A percentile compares a stretch with the other conserved stretches of the same genome.
Evolutionary conservation across 768 basidiomycete genomes (phyloP).

Genomic region (Amanita polypyramis): DNA sequence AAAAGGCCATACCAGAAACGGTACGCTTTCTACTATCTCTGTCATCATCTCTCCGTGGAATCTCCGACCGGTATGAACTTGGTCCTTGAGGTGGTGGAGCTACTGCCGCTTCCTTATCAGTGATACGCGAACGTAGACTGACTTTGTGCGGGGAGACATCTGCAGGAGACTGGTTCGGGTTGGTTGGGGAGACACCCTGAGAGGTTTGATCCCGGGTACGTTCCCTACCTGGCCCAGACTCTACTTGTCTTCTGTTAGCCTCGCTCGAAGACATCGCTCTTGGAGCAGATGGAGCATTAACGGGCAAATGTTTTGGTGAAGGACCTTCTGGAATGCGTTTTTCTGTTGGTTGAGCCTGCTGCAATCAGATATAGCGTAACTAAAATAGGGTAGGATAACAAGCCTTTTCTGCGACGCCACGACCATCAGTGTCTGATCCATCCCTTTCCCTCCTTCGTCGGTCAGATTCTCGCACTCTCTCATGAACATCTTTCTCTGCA

Average conservation of each 20-base stretch:
- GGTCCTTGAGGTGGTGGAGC: constrained; percentile 27
- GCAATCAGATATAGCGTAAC: background rate
- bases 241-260: constrained; percentile 8
- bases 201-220: constrained; percentile 15
- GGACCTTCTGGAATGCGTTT: constrained; percentile 13
- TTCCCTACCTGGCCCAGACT: constrained; percentile 11
- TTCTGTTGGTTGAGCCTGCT: constrained; percentile 7
- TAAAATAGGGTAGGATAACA: constrained; percentile 10
- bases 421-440: constrained; percentile 35
- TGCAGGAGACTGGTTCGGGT: constrained; percentile 15
- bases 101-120: constrained; percentile 42
- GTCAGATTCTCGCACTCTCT: constrained; percentile 55
- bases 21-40: constrained; percentile 63
- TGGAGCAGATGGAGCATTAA: constrained; percentile 12
- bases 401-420: constrained; percentile 52
- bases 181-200: constrained; percentile 9
- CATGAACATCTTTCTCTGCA: constrained; percentile 59
- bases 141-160: constrained; percentile 7
- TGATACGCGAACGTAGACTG: constrained; percentile 38
- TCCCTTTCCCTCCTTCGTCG: constrained; percentile 64
- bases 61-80: constrained; percentile 34
- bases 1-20: constrained; percentile 42
- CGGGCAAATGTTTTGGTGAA: constrained; percentile 6
- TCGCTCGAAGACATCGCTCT: constrained; percentile 12
- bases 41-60: constrained; percentile 46